Evolutionary conservation across 2,329 filamentous ascomycete genomes (phyloP).

Genomic region (Ceratocystis papillata): DNA sequence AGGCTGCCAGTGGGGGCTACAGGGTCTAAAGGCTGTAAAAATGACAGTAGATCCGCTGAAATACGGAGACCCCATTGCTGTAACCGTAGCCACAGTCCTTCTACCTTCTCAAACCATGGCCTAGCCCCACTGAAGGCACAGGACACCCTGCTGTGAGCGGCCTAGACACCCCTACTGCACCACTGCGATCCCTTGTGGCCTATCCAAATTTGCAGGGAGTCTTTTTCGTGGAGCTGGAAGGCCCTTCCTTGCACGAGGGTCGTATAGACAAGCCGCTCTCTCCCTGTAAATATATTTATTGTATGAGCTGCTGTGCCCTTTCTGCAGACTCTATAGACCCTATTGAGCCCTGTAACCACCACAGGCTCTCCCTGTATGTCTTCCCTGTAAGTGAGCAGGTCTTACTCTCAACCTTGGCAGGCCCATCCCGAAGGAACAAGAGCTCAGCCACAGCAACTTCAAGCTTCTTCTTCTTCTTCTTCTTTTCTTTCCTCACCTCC

Average conservation of each 20-base stretch:
- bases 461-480: background rate
- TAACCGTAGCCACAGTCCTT: no score
- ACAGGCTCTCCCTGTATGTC: no score
- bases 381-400: background rate
- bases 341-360: background rate
- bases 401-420: background rate
- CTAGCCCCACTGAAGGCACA: background rate
- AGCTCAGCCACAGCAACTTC: constrained; percentile 6
- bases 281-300: background rate
- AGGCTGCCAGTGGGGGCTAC: background rate
- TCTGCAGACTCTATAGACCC: background rate
- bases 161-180: background rate
- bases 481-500: background rate
- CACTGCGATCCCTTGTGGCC: background rate
- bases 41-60: no score
- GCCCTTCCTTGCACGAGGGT: background rate
- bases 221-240: background rate
- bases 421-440: background rate
- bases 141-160: background rate
- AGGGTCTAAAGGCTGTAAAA: no score
- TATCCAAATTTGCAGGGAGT: constrained; percentile 4
- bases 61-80: no score
- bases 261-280: no score
- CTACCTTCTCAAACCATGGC: background rate
- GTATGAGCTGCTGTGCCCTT: background rate